Evolutionary conservation across 2,329 filamentous ascomycete genomes (phyloP), one percentile per base, ranked within the genome.

Genomic region (Colletotrichum tropicicola): DNA sequence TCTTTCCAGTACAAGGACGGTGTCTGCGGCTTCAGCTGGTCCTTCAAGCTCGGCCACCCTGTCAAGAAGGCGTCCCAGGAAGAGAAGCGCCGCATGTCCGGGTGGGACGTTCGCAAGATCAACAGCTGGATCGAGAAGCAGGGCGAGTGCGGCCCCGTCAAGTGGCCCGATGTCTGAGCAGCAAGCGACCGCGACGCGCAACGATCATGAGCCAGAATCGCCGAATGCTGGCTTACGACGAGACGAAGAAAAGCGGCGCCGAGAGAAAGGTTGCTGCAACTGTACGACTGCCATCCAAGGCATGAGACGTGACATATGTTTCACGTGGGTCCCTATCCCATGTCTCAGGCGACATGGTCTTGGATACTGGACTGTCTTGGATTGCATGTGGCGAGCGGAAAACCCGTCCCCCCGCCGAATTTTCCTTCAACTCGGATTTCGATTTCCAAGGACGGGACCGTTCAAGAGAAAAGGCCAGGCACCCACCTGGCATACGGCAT

Each of bases 81-180:
- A n/a, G 68, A 70, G n/a, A 70, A 77, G 45, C 68, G 73, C 5
- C 73, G 68, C 55, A 73, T 71, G 41, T 82, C 79, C 53, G 81
- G 82, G 12, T 83, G 81, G 82, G 70, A 78, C 41, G 66, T 80
- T 15, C 69, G 75, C 9, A 79, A 74, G 68, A 82, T 84, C 60
- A 68, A 76, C 21, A 60, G 68, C 13, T 84, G 80, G 79, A 72
- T 79, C n/a, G 68, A 74, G 45, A 59, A 73, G 44, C 73, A 81
- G 63, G 74, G 73, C 3, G 65, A 75, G 10, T 83, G 80, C 67
- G 69, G 70, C 9, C 65, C 71, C 44, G 68, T 75, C 13, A 67
- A 70, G 35, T 79, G 76, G 75, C 77, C 77, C 15, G 51, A 68
- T 21, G 60, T 69, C 30, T 66, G 52, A 66, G 41, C 21, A 13